Conservation (phyloP, 805 yeast species). For the Cyberlindnera mycetangii region DNA sequence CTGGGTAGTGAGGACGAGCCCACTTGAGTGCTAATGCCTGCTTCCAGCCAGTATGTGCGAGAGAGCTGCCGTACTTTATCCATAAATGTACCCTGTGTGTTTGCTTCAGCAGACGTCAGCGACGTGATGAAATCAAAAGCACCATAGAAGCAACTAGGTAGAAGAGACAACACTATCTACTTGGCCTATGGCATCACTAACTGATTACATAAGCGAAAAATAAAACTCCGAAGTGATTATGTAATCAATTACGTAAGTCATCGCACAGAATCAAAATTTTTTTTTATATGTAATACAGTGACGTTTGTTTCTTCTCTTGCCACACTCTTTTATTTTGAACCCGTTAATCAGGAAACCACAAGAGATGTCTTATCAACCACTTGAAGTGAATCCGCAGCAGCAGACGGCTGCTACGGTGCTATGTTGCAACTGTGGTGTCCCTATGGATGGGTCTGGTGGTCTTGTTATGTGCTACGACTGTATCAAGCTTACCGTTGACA, state of each 20-base stretch:
- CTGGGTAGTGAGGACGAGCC: constrained; percentile 25
- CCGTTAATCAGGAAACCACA: background rate
- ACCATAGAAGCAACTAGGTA: too few species aligned
- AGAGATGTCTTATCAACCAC: constrained; percentile 37
- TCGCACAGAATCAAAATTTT: constrained; percentile 3
- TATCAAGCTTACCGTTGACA: constrained; percentile 88
- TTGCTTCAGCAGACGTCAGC: too few species aligned
- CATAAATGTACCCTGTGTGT: too few species aligned
- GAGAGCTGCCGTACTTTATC: too few species aligned
- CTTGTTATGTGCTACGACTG: constrained; percentile 97
- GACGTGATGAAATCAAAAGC: background rate
- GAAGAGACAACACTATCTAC: too few species aligned
- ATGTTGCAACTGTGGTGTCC: constrained; percentile 98
- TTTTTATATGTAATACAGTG: constrained; percentile 3
- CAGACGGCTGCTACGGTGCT: constrained; percentile 73
- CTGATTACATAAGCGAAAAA: background rate
- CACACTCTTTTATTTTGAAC: background rate
- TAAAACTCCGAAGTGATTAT: too few species aligned
- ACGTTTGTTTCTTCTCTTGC: background rate
- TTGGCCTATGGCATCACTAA: too few species aligned
- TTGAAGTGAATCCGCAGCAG: constrained; percentile 35
- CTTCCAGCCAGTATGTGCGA: constrained; percentile 6
- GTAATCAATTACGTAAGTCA: constrained; percentile 3
- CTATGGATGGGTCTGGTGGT: constrained; percentile 94
- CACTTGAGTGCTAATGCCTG: constrained; percentile 13